These are phyloP conservation scores for Pseudopyrenochaeta lycopersici DNA, from an alignment of 2,329 filamentous ascomycete species.

Conservation along the genomic window DNA sequence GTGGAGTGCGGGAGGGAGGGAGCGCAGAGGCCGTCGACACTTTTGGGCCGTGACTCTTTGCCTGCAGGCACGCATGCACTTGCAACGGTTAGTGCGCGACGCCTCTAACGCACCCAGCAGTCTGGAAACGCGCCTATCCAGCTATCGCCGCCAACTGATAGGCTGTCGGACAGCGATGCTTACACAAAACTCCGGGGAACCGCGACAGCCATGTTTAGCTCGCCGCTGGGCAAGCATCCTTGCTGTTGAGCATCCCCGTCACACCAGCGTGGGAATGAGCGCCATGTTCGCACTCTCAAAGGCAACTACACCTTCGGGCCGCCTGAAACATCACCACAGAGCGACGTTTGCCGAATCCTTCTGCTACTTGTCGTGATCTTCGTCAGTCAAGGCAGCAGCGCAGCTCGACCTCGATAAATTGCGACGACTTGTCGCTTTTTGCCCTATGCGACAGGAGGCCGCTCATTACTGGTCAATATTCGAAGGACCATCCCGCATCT, in stretches of 20 bases:
- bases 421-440: conserved; percentile 25
- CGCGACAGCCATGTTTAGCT: conserved; percentile 12
- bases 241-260: neutral
- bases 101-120: conserved; percentile 27
- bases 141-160: conserved; percentile 20
- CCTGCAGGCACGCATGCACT: conserved; percentile 26
- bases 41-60: conserved; percentile 37
- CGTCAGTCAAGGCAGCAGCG: conserved; percentile 26
- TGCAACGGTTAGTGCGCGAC: conserved; percentile 20
- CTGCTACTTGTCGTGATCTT: neutral
- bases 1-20: conserved; percentile 21
- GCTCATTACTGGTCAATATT: conserved; percentile 24
- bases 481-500: conserved; percentile 25
- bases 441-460: conserved; percentile 13
- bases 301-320: conserved; percentile 3
- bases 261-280: conserved; percentile 4
- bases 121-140: conserved; percentile 27
- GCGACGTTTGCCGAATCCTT: neutral
- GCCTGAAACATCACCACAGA: conserved; percentile 5
- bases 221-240: conserved; percentile 10
- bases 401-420: conserved; percentile 7
- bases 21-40: conserved; percentile 33
- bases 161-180: conserved; percentile 5
- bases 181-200: conserved; percentile 10
- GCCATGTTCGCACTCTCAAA: conserved; percentile 10